Evolutionary conservation across 768 basidiomycete genomes (phyloP).

Genomic region (Mycena alexandri): DNA sequence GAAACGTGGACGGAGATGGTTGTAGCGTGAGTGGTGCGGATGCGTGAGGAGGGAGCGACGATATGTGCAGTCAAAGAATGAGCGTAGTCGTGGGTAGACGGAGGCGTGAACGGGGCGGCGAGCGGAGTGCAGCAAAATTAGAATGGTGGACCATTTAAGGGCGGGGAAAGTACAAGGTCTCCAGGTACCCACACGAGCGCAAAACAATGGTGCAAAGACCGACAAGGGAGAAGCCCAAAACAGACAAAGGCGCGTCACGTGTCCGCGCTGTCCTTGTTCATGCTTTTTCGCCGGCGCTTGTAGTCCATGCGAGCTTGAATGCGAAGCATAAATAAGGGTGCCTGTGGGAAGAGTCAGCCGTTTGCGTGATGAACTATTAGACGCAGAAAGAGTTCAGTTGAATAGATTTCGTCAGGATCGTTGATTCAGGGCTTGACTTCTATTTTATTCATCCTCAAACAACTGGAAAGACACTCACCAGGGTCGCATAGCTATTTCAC

Average conservation of each 20-base stretch:
- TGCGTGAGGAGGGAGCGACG: constrained; percentile 17
- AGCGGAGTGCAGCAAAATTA: constrained; percentile 14
- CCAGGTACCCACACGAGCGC: background rate
- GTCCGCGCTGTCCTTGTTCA: constrained; percentile 7
- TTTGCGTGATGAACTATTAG: background rate
- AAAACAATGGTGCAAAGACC: constrained; percentile 7
- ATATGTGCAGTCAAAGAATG: constrained; percentile 23
- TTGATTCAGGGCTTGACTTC: constrained; percentile 46
- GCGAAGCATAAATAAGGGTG: background rate
- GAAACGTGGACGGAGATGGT: background rate
- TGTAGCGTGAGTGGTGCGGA: background rate
- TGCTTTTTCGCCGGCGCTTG: background rate
- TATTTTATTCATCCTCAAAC: constrained; percentile 39
- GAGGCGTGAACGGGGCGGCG: constrained; percentile 7
- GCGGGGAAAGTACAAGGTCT: constrained; percentile 26
- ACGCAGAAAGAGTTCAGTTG: constrained; percentile 19
- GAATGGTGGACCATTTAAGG: constrained; percentile 18
- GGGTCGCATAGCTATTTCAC: constrained; percentile 11
- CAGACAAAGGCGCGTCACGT: constrained; percentile 25
- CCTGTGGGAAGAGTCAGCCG: constrained; percentile 13
- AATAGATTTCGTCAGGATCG: constrained; percentile 35
- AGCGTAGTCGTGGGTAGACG: constrained; percentile 7
- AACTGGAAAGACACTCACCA: constrained; percentile 19
- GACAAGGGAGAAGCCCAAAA: constrained; percentile 17
- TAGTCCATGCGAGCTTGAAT: background rate